These are phyloP conservation scores for Annulohypoxylon maeteangense DNA, from an alignment of 495 filamentous ascomycete genomes.

Conservation along the genomic window DNA sequence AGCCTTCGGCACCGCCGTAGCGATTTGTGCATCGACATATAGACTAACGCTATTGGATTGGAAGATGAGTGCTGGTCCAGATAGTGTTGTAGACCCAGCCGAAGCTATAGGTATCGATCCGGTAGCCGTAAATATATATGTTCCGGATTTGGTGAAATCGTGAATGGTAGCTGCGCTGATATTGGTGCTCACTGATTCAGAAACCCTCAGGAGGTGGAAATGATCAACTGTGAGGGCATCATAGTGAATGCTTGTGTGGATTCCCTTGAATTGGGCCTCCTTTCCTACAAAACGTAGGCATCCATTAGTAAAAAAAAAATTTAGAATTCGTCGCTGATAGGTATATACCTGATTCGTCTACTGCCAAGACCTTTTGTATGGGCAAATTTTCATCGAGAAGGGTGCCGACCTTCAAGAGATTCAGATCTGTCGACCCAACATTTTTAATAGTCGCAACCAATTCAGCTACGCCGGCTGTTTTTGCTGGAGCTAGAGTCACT, in stretches of 20 bases:
- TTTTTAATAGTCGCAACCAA: constrained; percentile 32
- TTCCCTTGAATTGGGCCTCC: constrained; percentile 28
- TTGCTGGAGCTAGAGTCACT: constrained; percentile 21
- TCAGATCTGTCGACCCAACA: constrained; percentile 22
- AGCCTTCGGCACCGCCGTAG: constrained; percentile 10
- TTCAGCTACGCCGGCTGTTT: constrained; percentile 16
- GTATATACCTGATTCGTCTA: constrained; percentile 27
- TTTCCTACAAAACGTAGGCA: constrained; percentile 3
- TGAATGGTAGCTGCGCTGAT: constrained; percentile 29
- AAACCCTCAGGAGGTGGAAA: constrained; percentile 22
- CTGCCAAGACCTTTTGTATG: constrained; percentile 23
- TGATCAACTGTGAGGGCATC: constrained; percentile 30
- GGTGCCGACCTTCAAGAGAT: constrained; percentile 32
- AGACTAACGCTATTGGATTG: constrained; percentile 28
- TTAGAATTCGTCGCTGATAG: neutral
- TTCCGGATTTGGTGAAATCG: constrained; percentile 30
- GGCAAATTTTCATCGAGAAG: constrained; percentile 33
- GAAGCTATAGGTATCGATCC: constrained; percentile 26
- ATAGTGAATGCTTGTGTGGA: constrained; percentile 28
- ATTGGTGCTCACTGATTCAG: constrained; percentile 23
- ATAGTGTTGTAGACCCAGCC: constrained; percentile 19
- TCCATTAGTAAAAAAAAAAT: no score
- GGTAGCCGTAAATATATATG: constrained; percentile 21
- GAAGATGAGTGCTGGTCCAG: constrained; percentile 20
- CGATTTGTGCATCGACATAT: constrained; percentile 10